phyloP scores from a whole-genome alignment of 768 basidiomycete species.

The Boletus pseudopeckii region DNA sequence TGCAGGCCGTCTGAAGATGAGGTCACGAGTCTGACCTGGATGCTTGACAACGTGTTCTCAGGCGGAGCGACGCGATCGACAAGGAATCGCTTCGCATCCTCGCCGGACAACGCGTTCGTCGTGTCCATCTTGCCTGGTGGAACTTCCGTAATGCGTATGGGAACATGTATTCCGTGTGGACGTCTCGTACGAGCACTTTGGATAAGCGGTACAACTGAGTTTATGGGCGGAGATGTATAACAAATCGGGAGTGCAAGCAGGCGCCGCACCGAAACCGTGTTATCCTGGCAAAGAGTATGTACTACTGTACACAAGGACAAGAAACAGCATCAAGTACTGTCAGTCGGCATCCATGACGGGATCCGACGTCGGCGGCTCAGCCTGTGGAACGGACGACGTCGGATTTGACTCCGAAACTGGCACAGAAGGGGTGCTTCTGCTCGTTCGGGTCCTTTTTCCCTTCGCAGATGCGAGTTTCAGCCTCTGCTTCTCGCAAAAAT shows the following conservation, averaged over 20 bases:
- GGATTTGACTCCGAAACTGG: constrained; percentile 8
- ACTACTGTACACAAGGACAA: background rate
- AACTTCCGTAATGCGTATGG: too few relatives aligned
- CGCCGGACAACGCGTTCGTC: constrained; percentile 84
- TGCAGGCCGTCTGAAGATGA: constrained; percentile 89
- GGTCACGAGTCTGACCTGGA: constrained; percentile 71
- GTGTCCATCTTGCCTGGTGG: background rate
- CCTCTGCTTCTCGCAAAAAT: constrained; percentile 50
- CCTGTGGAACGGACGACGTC: constrained; percentile 4
- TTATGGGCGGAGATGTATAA: too few relatives aligned
- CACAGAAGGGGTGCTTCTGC: background rate
- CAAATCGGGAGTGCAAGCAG: constrained; percentile 26
- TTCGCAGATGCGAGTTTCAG: constrained; percentile 31
- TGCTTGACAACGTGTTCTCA: constrained; percentile 87
- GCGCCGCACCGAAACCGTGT: constrained; percentile 4
- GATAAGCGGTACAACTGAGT: background rate
- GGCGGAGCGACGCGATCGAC: constrained; percentile 89
- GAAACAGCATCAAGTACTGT: background rate
- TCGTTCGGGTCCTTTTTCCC: constrained; percentile 16
- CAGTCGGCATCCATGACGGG: constrained; percentile 35
- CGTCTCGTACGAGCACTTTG: background rate
- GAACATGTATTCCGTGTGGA: constrained; percentile 12
- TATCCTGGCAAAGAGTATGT: background rate
- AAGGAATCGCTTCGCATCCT: constrained; percentile 92
- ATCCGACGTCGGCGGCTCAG: background rate